Percentiles rank a stretch among this genome's conserved stretches.
Conservation (phyloP, 371 early-diverging fungal genomes). For the Mortierella sp. region DNA sequence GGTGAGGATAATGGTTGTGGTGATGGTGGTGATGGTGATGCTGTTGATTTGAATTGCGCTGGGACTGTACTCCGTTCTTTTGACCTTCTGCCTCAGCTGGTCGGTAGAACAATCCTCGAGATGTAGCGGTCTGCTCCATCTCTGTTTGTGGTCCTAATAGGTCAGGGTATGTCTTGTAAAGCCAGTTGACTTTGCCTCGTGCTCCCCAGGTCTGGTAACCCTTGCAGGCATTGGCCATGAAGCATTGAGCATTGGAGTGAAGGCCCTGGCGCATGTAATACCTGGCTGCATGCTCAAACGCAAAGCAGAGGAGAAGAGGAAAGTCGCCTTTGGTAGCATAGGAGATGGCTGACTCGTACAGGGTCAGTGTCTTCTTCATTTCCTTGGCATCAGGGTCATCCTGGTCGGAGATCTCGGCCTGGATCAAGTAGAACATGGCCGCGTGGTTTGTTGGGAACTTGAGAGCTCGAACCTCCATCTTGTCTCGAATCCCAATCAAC, state of each 20-base stretch:
- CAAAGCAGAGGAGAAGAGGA: constrained; percentile 15
- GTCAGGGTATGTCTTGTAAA: constrained; percentile 24
- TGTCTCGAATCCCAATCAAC: neutral
- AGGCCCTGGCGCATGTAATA: constrained; percentile 22
- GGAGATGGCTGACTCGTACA: constrained; percentile 34
- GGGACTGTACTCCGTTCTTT: neutral
- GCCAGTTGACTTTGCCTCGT: constrained; percentile 33
- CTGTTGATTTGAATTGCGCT: neutral
- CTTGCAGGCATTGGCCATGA: constrained; percentile 16
- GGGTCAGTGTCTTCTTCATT: constrained; percentile 19
- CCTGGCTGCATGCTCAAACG: constrained; percentile 18
- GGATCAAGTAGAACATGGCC: constrained; percentile 4
- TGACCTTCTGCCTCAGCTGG: constrained; percentile 14
- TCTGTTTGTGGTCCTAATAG: constrained; percentile 14
- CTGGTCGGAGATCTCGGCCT: constrained; percentile 9
- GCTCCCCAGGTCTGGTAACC: constrained; percentile 44
- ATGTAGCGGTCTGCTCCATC: constrained; percentile 5
- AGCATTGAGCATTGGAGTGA: constrained; percentile 11
- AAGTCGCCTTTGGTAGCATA: constrained; percentile 23
- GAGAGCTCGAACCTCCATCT: constrained; percentile 5
- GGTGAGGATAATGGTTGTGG: too few species aligned
- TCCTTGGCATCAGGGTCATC: neutral
- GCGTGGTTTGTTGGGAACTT: constrained; percentile 5
- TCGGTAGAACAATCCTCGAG: constrained; percentile 32
- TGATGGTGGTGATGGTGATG: neutral